Evolutionary conservation across 176 grass and related monocot species (phyloP).

Genomic region (Triticum timopheevii): DNA sequence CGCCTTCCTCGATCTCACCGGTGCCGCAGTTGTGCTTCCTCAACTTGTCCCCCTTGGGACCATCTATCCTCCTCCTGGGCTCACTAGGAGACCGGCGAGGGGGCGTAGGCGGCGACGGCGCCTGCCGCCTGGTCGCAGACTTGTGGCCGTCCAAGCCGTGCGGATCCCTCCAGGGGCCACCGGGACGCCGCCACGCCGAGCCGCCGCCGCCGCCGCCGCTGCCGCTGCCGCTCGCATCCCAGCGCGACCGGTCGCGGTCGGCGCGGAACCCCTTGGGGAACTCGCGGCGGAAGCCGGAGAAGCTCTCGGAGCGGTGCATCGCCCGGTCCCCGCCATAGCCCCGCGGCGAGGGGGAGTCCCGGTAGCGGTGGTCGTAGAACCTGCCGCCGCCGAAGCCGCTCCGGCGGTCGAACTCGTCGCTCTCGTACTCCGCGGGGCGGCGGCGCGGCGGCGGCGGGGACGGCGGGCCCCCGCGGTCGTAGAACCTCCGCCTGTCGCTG

Average conservation of each 20-base stretch:
- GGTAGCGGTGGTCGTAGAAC: conserved; percentile 48
- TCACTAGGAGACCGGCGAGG: conserved; percentile 38
- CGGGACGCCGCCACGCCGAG: conserved; percentile 53
- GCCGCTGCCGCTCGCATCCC: conserved; percentile 40
- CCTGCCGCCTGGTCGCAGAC: conserved; percentile 25
- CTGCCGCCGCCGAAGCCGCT: conserved; percentile 43
- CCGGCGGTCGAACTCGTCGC: conserved; percentile 57
- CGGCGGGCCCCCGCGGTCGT: conserved; percentile 38
- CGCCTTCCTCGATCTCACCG: conserved; percentile 90
- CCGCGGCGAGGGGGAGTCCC: conserved; percentile 57
- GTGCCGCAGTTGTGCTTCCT: conserved; percentile 38
- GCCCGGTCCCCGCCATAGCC: conserved; percentile 40
- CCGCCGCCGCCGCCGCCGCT: not conserved
- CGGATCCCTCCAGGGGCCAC: conserved; percentile 37
- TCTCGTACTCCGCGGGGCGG: conserved; percentile 38
- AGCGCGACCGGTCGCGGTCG: conserved; percentile 60
- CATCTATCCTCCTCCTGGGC: conserved; percentile 39
- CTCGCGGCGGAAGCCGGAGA: conserved; percentile 74
- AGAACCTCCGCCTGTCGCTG: conserved; percentile 49
- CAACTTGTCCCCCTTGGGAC: conserved; percentile 33
- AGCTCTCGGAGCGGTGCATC: conserved; percentile 73
- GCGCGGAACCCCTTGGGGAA: conserved; percentile 93
- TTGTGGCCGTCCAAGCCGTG: conserved; percentile 33
- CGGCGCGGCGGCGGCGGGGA: conserved; percentile 14
- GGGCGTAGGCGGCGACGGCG: conserved; percentile 36